phyloP scores from a whole-genome alignment of 176 grass and related monocot species.

The Oryza punctata region DNA sequence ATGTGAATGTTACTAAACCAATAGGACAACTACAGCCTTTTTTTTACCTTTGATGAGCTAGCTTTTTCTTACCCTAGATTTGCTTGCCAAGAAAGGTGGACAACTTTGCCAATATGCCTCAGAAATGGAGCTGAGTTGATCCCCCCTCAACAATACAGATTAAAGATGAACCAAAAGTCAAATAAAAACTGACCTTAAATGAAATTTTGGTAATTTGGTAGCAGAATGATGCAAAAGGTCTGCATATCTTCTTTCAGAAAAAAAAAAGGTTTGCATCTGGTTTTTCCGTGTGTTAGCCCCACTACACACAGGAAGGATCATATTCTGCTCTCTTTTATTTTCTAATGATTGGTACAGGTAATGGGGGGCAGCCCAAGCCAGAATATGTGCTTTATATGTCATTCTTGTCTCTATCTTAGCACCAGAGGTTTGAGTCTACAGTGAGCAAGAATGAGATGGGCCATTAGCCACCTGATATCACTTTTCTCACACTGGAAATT shows the following conservation, averaged over 20 bases:
- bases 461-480: conserved; percentile 34
- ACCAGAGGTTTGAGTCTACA: conserved; percentile 30
- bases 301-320: conserved; percentile 56
- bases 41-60: conserved; percentile 5
- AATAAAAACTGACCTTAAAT: conserved; percentile 37
- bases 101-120: conserved; percentile 50
- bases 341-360: conserved; percentile 45
- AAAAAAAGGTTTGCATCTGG: conserved; percentile 27
- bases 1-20: not conserved
- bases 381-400: conserved; percentile 45
- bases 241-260: not conserved
- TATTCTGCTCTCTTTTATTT: conserved; percentile 61
- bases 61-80: conserved; percentile 44
- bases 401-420: conserved; percentile 46
- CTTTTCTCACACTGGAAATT: conserved; percentile 28
- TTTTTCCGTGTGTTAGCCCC: conserved; percentile 25
- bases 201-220: conserved; percentile 1
- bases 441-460: conserved; percentile 22
- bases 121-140: conserved; percentile 11
- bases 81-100: conserved; percentile 48
- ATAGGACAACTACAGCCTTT: not conserved
- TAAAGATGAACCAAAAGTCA: conserved; percentile 29
- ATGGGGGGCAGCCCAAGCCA: conserved; percentile 45
- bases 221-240: conserved; percentile 40
- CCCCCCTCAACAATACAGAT: conserved; percentile 46